Base-by-base conservation (phyloP, 371 early-diverging fungal genomes). In the Actinomucor elegans region DNA sequence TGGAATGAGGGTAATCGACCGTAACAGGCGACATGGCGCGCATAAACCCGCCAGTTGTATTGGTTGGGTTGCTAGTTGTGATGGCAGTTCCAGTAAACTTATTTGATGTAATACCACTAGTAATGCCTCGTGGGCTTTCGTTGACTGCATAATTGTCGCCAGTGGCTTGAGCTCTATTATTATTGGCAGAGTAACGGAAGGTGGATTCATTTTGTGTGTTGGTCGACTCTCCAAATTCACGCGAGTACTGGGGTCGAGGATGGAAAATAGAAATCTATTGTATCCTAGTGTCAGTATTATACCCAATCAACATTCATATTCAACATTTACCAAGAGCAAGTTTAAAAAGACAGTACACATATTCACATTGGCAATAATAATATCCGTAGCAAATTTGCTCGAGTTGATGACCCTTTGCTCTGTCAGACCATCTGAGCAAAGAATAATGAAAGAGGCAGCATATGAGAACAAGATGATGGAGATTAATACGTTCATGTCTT, bases 351-450 rank as follows among this genome's bases (percentile, higher is more conserved):
- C 40, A 0, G 55, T 57, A 42, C 66, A 70, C 12, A 70, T 43
- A 41, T 70, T 70, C 7, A 47, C 55, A 48, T 66, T 66, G 21
- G 60, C 64, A 60, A 78, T 78, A 9, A 78, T 34, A 14, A 64
- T 50, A 52, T 78, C 79, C 0, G 67, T 61, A 8, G 73, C 65
- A 54, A 78, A 78, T 31, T 75, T 78, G 55, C 65, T 70, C 5
- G 34, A 48, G 24, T 66, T 78, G 10, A 71, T 64, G 11, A 58
- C 33, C 47, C 61, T 63, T 27, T 36, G 15, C 0, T 42, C 31
- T 0, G 69, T 76, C 29, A 80, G 43, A 40, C 67, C 71, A 44
- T 80, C 81, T 40, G 53, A 57, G 37, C 77, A 69, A 11, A 80
- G 66, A 9, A 76, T 57, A n/a, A 76, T 69, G 28, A 78, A 57